A percentile compares a stretch with the other conserved stretches of the same genome.
phyloP scores from a whole-genome alignment of 2,329 filamentous ascomycete genomes.

The Exserohilum turcica region DNA sequence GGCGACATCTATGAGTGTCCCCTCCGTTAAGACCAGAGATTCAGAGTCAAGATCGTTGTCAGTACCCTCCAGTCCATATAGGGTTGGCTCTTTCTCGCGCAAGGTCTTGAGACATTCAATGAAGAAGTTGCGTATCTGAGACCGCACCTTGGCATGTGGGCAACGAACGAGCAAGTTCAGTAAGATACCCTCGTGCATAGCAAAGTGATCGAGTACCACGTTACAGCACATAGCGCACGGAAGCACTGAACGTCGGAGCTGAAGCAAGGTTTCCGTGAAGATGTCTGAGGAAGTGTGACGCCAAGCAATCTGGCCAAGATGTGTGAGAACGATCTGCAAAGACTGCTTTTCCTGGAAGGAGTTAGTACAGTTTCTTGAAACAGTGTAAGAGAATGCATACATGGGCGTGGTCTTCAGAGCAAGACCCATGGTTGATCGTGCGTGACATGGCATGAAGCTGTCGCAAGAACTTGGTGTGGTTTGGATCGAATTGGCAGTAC shows the following conservation, averaged over 20 bases:
- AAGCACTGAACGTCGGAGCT: constrained; percentile 61
- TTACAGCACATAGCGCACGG: constrained; percentile 59
- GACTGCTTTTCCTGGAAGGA: constrained; percentile 53
- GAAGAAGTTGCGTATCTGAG: constrained; percentile 35
- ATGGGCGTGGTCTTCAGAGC: constrained; percentile 53
- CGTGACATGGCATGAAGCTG: constrained; percentile 65
- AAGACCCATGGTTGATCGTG: constrained; percentile 54
- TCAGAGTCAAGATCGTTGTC: constrained; percentile 39
- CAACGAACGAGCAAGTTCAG: constrained; percentile 61
- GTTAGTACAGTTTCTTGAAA: constrained; percentile 2
- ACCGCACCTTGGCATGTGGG: constrained; percentile 36
- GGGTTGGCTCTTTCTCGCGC: constrained; percentile 38
- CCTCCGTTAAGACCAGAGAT: constrained; percentile 13
- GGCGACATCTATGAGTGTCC: constrained; percentile 25
- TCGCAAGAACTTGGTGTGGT: constrained; percentile 70
- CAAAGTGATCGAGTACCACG: constrained; percentile 67
- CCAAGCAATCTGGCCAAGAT: constrained; percentile 76
- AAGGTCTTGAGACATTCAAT: constrained; percentile 39
- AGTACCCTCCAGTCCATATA: constrained; percentile 33
- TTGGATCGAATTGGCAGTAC: constrained; percentile 78
- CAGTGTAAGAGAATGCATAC: constrained; percentile 4
- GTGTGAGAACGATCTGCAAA: constrained; percentile 63
- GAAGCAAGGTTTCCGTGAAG: constrained; percentile 61
- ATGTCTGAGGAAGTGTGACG: constrained; percentile 71
- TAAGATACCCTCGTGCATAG: constrained; percentile 61